phyloP scores from a whole-genome alignment of 768 basidiomycete genomes.

The Auricularia sp. region DNA sequence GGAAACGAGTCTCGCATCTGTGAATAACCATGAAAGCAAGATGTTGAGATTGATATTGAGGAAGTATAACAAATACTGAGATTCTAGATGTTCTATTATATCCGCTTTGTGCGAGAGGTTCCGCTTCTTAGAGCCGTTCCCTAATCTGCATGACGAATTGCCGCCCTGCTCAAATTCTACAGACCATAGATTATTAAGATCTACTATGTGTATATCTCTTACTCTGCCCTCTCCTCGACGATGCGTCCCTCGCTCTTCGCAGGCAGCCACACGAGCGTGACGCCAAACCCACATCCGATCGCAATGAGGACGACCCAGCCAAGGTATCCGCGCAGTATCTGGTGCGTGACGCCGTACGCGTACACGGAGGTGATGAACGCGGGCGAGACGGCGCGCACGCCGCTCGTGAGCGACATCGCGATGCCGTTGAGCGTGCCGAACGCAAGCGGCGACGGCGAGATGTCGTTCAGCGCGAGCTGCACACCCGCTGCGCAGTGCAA shows the following conservation, averaged over 20 bases:
- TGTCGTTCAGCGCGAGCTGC: conserved; percentile 8
- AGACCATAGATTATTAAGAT: too few species aligned
- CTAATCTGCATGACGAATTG: too few species aligned
- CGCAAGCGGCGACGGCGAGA: conserved; percentile 2
- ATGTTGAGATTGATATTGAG: too few species aligned
- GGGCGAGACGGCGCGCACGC: conserved; percentile 3
- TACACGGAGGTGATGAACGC: conserved; percentile 1
- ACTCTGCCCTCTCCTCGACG: not conserved
- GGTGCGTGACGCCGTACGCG: conserved; percentile 4
- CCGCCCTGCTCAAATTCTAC: too few species aligned
- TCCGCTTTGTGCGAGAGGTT: too few species aligned
- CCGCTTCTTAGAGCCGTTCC: too few species aligned
- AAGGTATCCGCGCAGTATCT: not conserved
- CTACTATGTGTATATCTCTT: too few species aligned
- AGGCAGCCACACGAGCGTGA: not conserved
- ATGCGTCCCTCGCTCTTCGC: not conserved
- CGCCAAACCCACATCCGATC: not conserved
- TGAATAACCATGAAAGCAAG: too few species aligned
- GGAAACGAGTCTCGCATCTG: too few species aligned
- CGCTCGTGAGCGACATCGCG: conserved; percentile 2
- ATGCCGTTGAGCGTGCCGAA: conserved; percentile 7
- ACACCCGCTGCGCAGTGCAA: not conserved
- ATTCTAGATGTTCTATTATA: too few species aligned
- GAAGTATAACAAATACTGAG: too few species aligned
- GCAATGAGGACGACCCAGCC: not conserved